Conservation (phyloP, 2,329 filamentous ascomycete genomes). For the Fusarium robinianum region DNA sequence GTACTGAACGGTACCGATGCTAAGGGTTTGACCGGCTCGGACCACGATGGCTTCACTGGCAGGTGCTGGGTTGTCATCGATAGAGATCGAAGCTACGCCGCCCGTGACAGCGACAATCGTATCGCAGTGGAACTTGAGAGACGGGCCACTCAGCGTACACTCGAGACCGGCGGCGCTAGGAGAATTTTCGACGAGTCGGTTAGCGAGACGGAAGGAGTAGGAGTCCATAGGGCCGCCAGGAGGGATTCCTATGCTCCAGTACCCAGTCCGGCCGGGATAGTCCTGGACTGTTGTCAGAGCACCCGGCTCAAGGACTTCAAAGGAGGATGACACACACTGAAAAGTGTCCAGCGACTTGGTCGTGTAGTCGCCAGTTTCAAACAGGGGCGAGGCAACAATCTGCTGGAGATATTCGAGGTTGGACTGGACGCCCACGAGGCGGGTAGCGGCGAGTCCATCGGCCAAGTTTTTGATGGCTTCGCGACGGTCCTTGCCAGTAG, state of each 20-base stretch:
- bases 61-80: conserved; percentile 30
- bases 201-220: conserved; percentile 42
- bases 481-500: conserved; percentile 61
- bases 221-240: conserved; percentile 49
- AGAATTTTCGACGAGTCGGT: conserved; percentile 42
- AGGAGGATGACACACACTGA: conserved; percentile 29
- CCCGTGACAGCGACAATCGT: conserved; percentile 42
- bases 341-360: conserved; percentile 44
- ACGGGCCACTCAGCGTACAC: conserved; percentile 41
- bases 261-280: conserved; percentile 44
- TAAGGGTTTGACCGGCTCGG: conserved; percentile 34
- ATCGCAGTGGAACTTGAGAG: conserved; percentile 42
- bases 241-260: conserved; percentile 47
- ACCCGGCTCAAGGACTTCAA: conserved; percentile 46
- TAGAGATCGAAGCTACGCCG: conserved; percentile 30
- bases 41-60: conserved; percentile 35
- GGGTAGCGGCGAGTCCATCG: conserved; percentile 58
- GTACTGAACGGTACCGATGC: conserved; percentile 31
- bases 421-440: conserved; percentile 41
- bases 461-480: conserved; percentile 67
- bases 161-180: conserved; percentile 41
- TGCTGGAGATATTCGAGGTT: conserved; percentile 43
- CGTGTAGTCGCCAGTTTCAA: conserved; percentile 36
- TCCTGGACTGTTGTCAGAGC: conserved; percentile 47
- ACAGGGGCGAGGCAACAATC: conserved; percentile 37